A percentile compares a stretch with the other conserved stretches of the same genome.
Evolutionary conservation across 2,329 filamentous ascomycete genomes (phyloP).

Genomic region (Aspergillus chevalieri): DNA sequence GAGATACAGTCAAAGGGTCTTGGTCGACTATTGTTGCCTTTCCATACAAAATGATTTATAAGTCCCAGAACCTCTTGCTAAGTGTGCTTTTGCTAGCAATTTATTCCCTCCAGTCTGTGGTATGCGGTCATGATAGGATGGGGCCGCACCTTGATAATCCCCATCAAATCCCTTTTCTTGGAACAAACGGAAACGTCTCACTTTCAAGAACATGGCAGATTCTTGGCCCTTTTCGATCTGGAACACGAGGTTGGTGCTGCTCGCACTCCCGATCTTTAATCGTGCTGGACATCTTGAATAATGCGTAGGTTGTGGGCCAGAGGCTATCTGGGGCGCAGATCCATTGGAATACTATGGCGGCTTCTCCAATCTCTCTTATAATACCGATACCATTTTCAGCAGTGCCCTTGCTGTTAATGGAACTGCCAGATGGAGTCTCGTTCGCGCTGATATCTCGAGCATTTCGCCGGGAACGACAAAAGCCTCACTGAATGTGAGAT

Average conservation of each 20-base stretch:
- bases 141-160: not conserved
- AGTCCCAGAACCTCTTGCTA: not conserved
- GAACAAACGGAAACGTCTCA: constrained; percentile 3
- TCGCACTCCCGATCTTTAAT: not conserved
- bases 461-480: constrained; percentile 23
- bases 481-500: constrained; percentile 40
- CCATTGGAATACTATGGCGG: constrained; percentile 50
- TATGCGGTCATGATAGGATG: not conserved
- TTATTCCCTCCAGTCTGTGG: not conserved
- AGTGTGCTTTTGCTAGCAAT: not conserved
- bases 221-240: constrained; percentile 53
- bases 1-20: not conserved
- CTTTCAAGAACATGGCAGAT: constrained; percentile 43
- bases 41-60: not conserved
- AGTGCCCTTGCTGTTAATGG: constrained; percentile 50
- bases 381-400: constrained; percentile 38
- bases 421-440: constrained; percentile 43
- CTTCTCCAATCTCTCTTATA: constrained; percentile 43
- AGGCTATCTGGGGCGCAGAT: constrained; percentile 55
- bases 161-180: constrained; percentile 5
- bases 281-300: not conserved
- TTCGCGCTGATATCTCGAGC: constrained; percentile 26
- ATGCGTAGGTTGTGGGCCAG: constrained; percentile 25
- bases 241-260: constrained; percentile 49
- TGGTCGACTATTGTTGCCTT: not conserved